Evolutionary conservation across 345 rosid species (phyloP), one percentile per base, ranked within the genome.

Genomic region (Pistacia integerrima): DNA sequence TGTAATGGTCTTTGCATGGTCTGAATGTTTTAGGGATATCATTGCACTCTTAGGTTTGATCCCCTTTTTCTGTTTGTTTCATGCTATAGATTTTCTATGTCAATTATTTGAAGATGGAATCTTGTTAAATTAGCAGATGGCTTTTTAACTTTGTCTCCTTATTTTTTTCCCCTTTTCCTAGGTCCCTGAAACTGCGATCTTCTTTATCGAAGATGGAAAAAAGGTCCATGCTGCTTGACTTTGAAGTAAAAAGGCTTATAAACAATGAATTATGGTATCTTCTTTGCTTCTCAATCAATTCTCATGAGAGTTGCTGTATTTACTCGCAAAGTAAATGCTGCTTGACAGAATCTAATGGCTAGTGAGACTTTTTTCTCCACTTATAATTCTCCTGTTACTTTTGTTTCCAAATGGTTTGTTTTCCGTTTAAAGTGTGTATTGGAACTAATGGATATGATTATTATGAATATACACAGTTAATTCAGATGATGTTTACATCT

Each of bases 171-270:
- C 30, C n/a, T n/a, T 49, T 60, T 77, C 2, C 28, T 55, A 78
- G 81, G 63, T 74, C 12, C 72, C 65, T 3, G 65, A 67, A 61
- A 68, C 74, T 68, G 74, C 77, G 67, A 74, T 78, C 72, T 73
- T 56, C 72, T 78, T 78, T 10, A 64, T 70, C 41, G 75, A 70
- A 69, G 78, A 63, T 46, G 76, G 75, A 49, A 70, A 51, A 61
- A 72, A 59, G 71, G 61, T 62, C 63, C 67, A 76, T 38, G 61
- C 65, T 20, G 76, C 72, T 30, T 72, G 60, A 59, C 4, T 46
- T 61, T 52, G 70, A 55, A 25, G 49, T 36, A 22, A n/a, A 35
- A 41, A 44, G 64, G 73, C 57, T 10, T 33, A 41, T 64, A 38
- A 60, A 20, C 56, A 8, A 38, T 46, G 75, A 49, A 46, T 33